Conservation (phyloP, 2,329 filamentous ascomycete species). For the Paraphoma sp. region DNA sequence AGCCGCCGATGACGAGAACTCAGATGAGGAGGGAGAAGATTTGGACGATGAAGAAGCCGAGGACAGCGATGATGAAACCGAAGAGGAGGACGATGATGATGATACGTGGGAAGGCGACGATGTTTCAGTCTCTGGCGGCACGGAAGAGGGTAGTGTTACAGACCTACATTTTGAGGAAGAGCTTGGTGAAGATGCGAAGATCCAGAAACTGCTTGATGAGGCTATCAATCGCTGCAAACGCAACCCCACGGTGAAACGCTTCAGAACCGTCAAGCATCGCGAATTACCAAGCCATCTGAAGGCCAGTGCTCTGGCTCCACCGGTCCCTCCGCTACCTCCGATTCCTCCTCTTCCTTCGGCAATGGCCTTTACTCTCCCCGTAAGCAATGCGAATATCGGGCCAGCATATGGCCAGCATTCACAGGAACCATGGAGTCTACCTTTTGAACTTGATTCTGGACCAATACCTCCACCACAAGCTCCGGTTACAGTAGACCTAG, state of each 20-base stretch:
- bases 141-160: constrained; percentile 24
- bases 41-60: constrained; percentile 9
- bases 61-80: constrained; percentile 16
- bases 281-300: constrained; percentile 4
- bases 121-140: constrained; percentile 11
- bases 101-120: constrained; percentile 22
- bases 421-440: constrained; percentile 11
- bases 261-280: constrained; percentile 19
- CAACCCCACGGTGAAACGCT: constrained; percentile 26
- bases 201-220: constrained; percentile 27
- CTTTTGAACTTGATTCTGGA: not conserved
- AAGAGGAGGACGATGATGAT: constrained; percentile 15
- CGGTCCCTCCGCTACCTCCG: constrained; percentile 3
- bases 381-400: not conserved
- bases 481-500: not conserved
- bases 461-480: not conserved
- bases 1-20: constrained; percentile 20
- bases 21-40: constrained; percentile 22
- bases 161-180: constrained; percentile 24
- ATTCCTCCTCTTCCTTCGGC: not conserved
- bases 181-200: constrained; percentile 22
- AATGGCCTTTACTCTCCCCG: not conserved
- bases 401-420: not conserved
- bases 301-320: constrained; percentile 1
- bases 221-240: constrained; percentile 28